Conservation (phyloP, 2,329 filamentous ascomycete species). For the Xylogone sp. region DNA sequence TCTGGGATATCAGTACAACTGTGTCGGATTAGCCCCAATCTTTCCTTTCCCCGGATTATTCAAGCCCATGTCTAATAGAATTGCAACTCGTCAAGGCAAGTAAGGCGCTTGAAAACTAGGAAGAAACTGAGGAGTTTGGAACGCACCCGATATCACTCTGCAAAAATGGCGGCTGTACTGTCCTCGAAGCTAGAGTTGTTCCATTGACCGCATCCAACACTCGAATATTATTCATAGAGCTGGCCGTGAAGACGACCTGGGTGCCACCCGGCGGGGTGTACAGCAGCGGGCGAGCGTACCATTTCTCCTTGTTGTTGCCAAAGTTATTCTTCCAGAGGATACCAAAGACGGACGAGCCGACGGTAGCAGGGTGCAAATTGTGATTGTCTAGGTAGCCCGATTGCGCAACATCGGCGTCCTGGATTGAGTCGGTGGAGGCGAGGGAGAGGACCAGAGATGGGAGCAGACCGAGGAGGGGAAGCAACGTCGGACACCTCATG, state of each 20-base stretch:
- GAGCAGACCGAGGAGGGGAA: conserved; percentile 9
- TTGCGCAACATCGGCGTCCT: conserved; percentile 29
- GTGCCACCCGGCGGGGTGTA: conserved; percentile 35
- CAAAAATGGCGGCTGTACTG: conserved; percentile 35
- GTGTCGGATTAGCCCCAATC: too few relatives aligned
- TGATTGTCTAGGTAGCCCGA: conserved; percentile 37
- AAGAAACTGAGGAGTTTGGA: background rate
- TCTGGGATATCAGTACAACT: conserved; percentile 37
- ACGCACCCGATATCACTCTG: conserved; percentile 14
- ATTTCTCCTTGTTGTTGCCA: conserved; percentile 25
- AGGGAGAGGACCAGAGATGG: conserved; percentile 10
- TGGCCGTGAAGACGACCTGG: conserved; percentile 36
- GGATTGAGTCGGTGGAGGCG: conserved; percentile 15
- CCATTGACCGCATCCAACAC: conserved; percentile 38
- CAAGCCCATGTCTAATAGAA: too few relatives aligned
- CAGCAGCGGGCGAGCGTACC: conserved; percentile 39
- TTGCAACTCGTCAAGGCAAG: too few relatives aligned
- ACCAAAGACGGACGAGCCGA: conserved; percentile 32
- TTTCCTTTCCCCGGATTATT: too few relatives aligned
- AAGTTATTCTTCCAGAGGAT: conserved; percentile 31
- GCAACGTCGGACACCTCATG: background rate
- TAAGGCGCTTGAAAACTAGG: too few relatives aligned
- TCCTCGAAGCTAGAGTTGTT: conserved; percentile 31
- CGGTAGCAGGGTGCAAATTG: conserved; percentile 35
- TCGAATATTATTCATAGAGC: conserved; percentile 35